Percentiles rank a stretch among this genome's conserved stretches.
Evolutionary conservation across 1,139 yeast species (phyloP).

Genomic region (Kodamaea derodonti): DNA sequence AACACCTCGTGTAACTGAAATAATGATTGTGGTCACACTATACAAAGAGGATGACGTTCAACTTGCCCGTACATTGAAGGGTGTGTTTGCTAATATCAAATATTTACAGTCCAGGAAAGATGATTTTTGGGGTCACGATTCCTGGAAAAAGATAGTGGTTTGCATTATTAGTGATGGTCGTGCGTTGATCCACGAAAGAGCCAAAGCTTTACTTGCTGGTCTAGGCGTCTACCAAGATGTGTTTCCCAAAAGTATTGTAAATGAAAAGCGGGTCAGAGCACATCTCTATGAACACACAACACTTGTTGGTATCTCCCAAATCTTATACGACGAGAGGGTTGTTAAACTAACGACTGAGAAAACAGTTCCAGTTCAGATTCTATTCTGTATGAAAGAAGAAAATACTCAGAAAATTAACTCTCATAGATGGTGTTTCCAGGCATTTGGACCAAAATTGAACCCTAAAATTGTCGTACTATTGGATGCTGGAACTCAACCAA

Average conservation of each 20-base stretch:
- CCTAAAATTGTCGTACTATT: conserved; percentile 42
- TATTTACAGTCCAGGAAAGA: conserved; percentile 43
- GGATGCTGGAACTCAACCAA: conserved; percentile 49
- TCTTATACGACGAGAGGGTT: conserved; percentile 36
- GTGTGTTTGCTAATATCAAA: conserved; percentile 46
- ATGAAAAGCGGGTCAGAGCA: conserved; percentile 44
- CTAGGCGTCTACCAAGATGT: conserved; percentile 52
- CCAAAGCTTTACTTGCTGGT: conserved; percentile 46
- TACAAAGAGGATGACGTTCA: conserved; percentile 47
- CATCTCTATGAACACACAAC: conserved; percentile 49
- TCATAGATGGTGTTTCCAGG: conserved; percentile 52
- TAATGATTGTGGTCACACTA: conserved; percentile 48
- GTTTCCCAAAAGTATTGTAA: conserved; percentile 44
- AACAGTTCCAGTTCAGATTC: conserved; percentile 45
- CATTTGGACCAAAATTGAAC: conserved; percentile 41
- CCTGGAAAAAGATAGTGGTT: conserved; percentile 49
- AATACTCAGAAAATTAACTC: conserved; percentile 48
- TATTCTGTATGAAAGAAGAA: conserved; percentile 44
- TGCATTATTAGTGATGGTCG: conserved; percentile 49
- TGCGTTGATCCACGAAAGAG: conserved; percentile 45
- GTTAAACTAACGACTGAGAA: conserved; percentile 47
- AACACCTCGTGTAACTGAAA: conserved; percentile 41
- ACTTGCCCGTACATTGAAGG: conserved; percentile 45
- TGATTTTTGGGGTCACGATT: conserved; percentile 46
- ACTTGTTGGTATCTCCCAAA: conserved; percentile 39